Conservation (phyloP, 1,284 basidiomycete genomes). For the Volvariella volvacea region DNA sequence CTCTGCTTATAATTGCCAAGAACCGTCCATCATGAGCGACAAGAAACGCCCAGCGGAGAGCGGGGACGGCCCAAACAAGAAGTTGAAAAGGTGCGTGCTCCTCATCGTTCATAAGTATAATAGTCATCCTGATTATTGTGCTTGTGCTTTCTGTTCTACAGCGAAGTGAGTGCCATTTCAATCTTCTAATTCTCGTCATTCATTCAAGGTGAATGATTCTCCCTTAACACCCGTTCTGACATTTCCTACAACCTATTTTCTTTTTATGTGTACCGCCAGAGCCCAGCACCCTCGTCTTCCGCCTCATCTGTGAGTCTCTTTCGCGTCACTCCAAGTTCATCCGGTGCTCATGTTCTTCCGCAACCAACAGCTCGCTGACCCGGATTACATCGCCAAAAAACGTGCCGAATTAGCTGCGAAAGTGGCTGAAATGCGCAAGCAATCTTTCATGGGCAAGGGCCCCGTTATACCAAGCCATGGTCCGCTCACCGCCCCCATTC, state of each 20-base stretch:
- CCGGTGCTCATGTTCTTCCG: slow-evolving; percentile 1
- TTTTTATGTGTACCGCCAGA: slow-evolving; percentile 27
- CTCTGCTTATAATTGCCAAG: slow-evolving; percentile 1
- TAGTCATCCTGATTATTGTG: slow-evolving; percentile 8
- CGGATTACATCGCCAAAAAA: slow-evolving; percentile 71
- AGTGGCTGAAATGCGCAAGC: slow-evolving; percentile 69
- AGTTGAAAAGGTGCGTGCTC: slow-evolving; percentile 55
- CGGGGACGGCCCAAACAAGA: slow-evolving; percentile 53
- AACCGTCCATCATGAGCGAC: slow-evolving; percentile 49
- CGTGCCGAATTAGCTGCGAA: slow-evolving; percentile 82
- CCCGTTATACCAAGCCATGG: slow-evolving; percentile 23
- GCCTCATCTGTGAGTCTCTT: slow-evolving; percentile 32
- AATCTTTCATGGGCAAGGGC: slow-evolving; percentile 26
- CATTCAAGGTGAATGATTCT: slow-evolving; percentile 64
- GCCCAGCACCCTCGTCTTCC: slow-evolving; percentile 19
- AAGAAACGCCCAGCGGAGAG: slow-evolving; percentile 45
- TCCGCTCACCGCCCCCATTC: slow-evolving; percentile 24
- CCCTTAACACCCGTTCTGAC: slow-evolving; percentile 41
- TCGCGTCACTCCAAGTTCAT: neutral
- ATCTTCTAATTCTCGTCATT: slow-evolving; percentile 15
- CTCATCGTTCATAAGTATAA: slow-evolving; percentile 11
- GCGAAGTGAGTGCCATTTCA: slow-evolving; percentile 62
- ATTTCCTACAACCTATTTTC: slow-evolving; percentile 67
- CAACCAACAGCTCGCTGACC: slow-evolving; percentile 32
- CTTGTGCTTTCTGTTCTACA: slow-evolving; percentile 22